These are phyloP conservation scores for Volvariella volvacea DNA, from an alignment of 1,284 basidiomycete genomes.

Conservation along the genomic window DNA sequence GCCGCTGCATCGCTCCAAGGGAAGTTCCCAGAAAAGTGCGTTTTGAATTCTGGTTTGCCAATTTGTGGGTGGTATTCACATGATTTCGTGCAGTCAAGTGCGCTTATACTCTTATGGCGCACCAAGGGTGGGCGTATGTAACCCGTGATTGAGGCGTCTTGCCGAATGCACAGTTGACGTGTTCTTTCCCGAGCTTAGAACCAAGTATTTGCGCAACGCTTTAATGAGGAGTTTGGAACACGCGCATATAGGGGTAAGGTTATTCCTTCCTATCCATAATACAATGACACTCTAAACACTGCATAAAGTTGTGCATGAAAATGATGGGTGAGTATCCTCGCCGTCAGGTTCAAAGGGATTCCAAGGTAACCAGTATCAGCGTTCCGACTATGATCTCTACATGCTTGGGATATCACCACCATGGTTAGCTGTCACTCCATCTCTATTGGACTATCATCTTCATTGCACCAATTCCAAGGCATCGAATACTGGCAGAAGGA, in stretches of 20 bases:
- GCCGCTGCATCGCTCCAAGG: conserved; percentile 33
- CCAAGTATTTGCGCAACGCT: conserved; percentile 31
- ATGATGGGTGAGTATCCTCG: conserved; percentile 30
- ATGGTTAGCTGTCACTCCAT: conserved; percentile 21
- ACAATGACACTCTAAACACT: conserved; percentile 1
- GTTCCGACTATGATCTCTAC: conserved; percentile 39
- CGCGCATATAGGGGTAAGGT: conserved; percentile 27
- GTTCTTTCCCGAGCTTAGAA: conserved; percentile 23
- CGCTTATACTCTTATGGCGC: conserved; percentile 42
- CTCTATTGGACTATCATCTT: conserved; percentile 16
- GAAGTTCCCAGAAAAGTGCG: conserved; percentile 31
- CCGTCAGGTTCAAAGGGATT: background rate
- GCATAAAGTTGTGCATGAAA: conserved; percentile 36
- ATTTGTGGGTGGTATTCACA: background rate
- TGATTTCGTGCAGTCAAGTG: conserved; percentile 18
- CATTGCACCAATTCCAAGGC: conserved; percentile 16
- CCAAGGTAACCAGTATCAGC: conserved; percentile 16
- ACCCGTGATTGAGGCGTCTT: background rate
- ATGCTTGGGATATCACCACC: conserved; percentile 35
- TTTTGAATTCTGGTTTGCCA: conserved; percentile 6
- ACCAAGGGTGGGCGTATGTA: conserved; percentile 34
- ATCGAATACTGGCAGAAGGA: conserved; percentile 38
- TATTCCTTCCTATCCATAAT: background rate
- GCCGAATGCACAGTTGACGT: background rate
- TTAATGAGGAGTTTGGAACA: conserved; percentile 30